Evolutionary conservation across 495 filamentous ascomycete genomes (phyloP).

Genomic region (Parachaetomium inaequale): DNA sequence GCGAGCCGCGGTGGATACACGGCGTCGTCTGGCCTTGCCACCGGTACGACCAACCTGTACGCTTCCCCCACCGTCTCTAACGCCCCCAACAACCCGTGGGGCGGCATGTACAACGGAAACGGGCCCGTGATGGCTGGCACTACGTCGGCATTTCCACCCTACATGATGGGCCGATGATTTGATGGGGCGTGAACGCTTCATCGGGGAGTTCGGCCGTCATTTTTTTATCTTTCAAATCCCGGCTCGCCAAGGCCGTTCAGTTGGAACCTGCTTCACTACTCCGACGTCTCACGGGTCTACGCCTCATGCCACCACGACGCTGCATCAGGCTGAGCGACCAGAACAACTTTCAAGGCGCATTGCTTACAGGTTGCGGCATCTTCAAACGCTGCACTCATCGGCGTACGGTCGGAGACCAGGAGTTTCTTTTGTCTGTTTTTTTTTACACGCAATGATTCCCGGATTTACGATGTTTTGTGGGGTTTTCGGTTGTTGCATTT

Average conservation of each 20-base stretch:
- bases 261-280: background rate
- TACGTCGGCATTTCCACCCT: slow-evolving; percentile 22
- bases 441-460: slow-evolving; percentile 23
- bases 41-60: slow-evolving; percentile 20
- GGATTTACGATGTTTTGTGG: slow-evolving; percentile 3
- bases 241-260: background rate
- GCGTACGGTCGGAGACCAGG: slow-evolving; percentile 23
- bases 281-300: background rate
- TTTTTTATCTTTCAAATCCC: background rate
- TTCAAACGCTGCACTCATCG: slow-evolving; percentile 16
- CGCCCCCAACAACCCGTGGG: slow-evolving; percentile 27
- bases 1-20: slow-evolving; percentile 38
- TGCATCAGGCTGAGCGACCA: background rate
- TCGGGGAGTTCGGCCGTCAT: background rate
- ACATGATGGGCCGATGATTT: slow-evolving; percentile 34
- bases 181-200: slow-evolving; percentile 1
- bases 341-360: slow-evolving; percentile 7
- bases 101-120: slow-evolving; percentile 23
- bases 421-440: slow-evolving; percentile 8
- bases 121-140: slow-evolving; percentile 21
- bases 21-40: slow-evolving; percentile 21
- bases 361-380: slow-evolving; percentile 17
- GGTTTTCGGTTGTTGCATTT: slow-evolving; percentile 15
- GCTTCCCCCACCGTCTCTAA: slow-evolving; percentile 20
- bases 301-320: background rate